phyloP scores from a whole-genome alignment of 2,329 filamentous ascomycete genomes.

The Claviceps pusilla region DNA sequence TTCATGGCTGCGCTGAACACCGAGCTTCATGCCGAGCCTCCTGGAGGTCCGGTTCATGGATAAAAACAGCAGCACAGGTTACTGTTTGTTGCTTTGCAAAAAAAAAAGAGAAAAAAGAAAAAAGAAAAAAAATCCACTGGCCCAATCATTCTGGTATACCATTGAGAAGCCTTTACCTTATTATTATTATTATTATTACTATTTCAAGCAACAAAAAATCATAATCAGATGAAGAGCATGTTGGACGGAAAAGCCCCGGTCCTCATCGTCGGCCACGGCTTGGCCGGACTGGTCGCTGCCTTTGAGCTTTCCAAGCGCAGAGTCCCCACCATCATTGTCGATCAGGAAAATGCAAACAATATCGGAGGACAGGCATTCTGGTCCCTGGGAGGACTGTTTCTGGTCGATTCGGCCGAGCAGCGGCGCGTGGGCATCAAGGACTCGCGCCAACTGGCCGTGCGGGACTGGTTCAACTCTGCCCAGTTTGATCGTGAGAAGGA shows the following conservation, averaged over 20 bases:
- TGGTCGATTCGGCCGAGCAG: slow-evolving; percentile 42
- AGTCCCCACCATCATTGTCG: slow-evolving; percentile 36
- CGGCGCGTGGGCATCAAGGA: slow-evolving; percentile 43
- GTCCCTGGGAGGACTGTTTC: slow-evolving; percentile 47
- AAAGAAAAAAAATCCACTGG: too few species aligned
- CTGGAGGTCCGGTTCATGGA: not conserved
- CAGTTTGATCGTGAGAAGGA: slow-evolving; percentile 41
- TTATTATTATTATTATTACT: too few species aligned
- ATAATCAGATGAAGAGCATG: slow-evolving; percentile 16
- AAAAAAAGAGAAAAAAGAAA: too few species aligned
- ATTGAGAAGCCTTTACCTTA: too few species aligned
- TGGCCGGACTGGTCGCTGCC: slow-evolving; percentile 45
- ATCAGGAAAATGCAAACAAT: slow-evolving; percentile 42
- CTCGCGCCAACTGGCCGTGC: slow-evolving; percentile 39
- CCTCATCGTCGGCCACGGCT: slow-evolving; percentile 41
- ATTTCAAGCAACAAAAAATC: not conserved
- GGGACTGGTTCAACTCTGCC: slow-evolving; percentile 44
- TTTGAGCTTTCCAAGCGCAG: slow-evolving; percentile 37
- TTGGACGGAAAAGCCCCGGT: slow-evolving; percentile 20
- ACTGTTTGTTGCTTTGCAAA: too few species aligned
- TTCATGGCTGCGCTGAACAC: not conserved
- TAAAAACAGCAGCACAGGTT: too few species aligned
- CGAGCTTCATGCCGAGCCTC: not conserved
- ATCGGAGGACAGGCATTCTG: slow-evolving; percentile 50
- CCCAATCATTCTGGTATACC: too few species aligned